Conservation (phyloP, 2,329 filamentous ascomycete genomes). For the Sphaceloma murrayae region DNA sequence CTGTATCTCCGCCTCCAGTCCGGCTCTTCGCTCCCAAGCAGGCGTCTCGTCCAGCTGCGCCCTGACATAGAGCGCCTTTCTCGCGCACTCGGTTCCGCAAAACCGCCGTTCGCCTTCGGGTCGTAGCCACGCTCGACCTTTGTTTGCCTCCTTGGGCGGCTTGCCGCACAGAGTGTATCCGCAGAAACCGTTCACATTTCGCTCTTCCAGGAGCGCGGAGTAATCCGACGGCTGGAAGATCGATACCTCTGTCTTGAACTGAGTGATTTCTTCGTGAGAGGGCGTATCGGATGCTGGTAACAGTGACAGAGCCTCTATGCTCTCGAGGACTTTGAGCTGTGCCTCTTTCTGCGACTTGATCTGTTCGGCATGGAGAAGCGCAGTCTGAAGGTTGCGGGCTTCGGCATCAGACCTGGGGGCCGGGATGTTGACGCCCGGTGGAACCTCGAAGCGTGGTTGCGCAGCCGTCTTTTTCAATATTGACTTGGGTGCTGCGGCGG, state of each 20-base stretch:
- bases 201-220: constrained; percentile 78
- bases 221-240: constrained; percentile 82
- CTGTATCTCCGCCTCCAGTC: constrained; percentile 17
- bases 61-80: constrained; percentile 72
- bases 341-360: constrained; percentile 75
- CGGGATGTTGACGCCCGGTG: constrained; percentile 7
- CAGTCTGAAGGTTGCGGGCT: constrained; percentile 49
- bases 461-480: constrained; percentile 36
- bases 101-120: constrained; percentile 70
- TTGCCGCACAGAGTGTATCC: constrained; percentile 72
- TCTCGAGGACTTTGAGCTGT: constrained; percentile 62
- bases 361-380: constrained; percentile 70
- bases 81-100: constrained; percentile 73
- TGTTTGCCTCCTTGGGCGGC: constrained; percentile 43
- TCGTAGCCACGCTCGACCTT: constrained; percentile 54
- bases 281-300: constrained; percentile 43
- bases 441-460: constrained; percentile 16
- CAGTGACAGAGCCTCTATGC: constrained; percentile 58
- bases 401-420: constrained; percentile 25
- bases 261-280: constrained; percentile 38
- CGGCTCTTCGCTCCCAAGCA: constrained; percentile 66
- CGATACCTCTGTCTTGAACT: constrained; percentile 57
- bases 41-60: constrained; percentile 80
- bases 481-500: constrained; percentile 34
- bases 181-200: constrained; percentile 72